These are phyloP conservation scores for Aegilops tauschii DNA, from an alignment of 176 grass and related monocot species.

Conservation along the genomic window DNA sequence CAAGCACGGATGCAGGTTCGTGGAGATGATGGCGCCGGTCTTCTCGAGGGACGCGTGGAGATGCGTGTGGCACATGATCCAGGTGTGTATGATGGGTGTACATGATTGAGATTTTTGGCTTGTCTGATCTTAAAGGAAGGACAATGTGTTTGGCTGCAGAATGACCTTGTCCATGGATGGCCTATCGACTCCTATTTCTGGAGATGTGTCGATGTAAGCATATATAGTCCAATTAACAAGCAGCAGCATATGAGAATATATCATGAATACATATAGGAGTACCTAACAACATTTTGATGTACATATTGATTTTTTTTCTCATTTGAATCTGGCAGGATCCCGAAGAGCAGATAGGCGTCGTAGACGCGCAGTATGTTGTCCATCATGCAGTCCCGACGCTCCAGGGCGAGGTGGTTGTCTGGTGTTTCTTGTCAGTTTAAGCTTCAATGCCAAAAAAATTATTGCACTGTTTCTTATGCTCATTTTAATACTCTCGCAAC, in stretches of 20 bases:
- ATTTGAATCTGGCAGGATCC: neutral
- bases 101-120: neutral
- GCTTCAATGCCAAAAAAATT: too few relatives aligned
- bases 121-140: neutral
- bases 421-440: too few relatives aligned
- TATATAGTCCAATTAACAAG: neutral
- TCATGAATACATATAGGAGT: neutral
- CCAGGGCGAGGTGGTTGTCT: neutral
- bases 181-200: constrained; percentile 21
- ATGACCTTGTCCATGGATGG: constrained; percentile 37
- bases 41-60: constrained; percentile 26
- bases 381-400: neutral
- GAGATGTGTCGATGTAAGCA: constrained; percentile 27
- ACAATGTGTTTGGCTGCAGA: neutral
- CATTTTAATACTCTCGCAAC: too few relatives aligned
- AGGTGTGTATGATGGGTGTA: neutral
- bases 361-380: neutral
- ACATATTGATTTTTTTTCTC: neutral
- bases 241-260: neutral
- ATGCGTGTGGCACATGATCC: constrained; percentile 31
- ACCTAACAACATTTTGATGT: neutral
- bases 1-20: neutral
- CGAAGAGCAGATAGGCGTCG: neutral
- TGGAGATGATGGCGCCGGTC: constrained; percentile 35
- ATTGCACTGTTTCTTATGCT: too few relatives aligned